Evolutionary conservation across 2,329 filamentous ascomycete species (phyloP).

Genomic region (Diaporthe batatas): DNA sequence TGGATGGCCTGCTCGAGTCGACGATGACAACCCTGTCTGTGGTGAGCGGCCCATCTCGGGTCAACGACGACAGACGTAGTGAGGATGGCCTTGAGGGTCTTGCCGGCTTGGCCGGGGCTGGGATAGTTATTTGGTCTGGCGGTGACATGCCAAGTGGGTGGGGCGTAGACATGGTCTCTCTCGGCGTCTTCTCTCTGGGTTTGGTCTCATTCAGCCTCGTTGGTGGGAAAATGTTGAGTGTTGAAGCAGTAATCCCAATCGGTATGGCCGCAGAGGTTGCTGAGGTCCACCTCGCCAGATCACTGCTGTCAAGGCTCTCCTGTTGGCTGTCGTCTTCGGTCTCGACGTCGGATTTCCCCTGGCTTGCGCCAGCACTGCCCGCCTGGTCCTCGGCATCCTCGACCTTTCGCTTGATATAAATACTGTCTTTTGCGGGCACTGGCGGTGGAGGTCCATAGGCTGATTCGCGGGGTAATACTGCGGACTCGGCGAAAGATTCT

Average conservation of each 20-base stretch:
- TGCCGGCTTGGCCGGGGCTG: conserved; percentile 18
- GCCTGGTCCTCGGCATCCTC: neutral
- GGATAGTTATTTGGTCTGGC: conserved; percentile 18
- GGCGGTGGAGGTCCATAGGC: conserved; percentile 36
- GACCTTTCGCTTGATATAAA: conserved; percentile 2
- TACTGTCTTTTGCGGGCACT: conserved; percentile 34
- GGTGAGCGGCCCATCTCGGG: conserved; percentile 12
- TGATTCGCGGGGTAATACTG: conserved; percentile 35
- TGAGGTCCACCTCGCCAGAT: conserved; percentile 17
- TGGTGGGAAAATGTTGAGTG: neutral
- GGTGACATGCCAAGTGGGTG: conserved; percentile 38
- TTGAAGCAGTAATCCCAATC: conserved; percentile 13
- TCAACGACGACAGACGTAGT: conserved; percentile 34
- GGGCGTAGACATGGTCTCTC: neutral
- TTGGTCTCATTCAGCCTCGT: neutral
- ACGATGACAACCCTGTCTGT: conserved; percentile 43
- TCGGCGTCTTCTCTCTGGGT: neutral
- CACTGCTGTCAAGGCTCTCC: neutral
- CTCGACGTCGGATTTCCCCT: neutral
- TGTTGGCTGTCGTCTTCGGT: conserved; percentile 6
- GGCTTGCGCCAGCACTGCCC: neutral
- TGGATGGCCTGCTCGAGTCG: conserved; percentile 46
- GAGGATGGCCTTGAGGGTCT: conserved; percentile 34
- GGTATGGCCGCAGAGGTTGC: conserved; percentile 18
- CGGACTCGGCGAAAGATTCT: conserved; percentile 30